phyloP scores from a whole-genome alignment of 1,139 yeast genomes.

The Taphrina wiesneri region DNA sequence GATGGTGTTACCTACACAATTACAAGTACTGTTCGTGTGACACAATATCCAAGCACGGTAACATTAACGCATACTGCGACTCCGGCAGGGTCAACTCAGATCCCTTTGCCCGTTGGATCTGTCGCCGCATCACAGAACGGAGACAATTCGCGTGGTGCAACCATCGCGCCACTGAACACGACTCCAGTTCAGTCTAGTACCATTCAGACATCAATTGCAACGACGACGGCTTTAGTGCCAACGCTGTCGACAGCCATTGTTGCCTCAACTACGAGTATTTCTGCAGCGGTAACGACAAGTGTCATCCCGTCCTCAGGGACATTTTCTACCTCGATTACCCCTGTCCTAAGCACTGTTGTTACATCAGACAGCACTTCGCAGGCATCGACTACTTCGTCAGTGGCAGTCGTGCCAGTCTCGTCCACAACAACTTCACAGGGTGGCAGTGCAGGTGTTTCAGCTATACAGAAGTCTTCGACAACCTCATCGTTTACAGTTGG shows the following conservation, averaged over 20 bases:
- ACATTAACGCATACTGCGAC: not conserved
- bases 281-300: not conserved
- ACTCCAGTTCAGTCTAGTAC: not conserved
- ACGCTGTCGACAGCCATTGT: not conserved
- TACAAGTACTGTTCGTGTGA: conserved; percentile 9
- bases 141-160: too few relatives aligned
- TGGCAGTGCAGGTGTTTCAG: not conserved
- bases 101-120: too few relatives aligned
- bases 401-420: not conserved
- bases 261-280: not conserved
- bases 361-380: not conserved
- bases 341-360: not conserved
- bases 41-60: not conserved
- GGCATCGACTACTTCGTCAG: not conserved
- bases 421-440: not conserved
- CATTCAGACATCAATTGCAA: not conserved
- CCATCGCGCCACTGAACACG: not conserved
- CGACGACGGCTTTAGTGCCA: too few relatives aligned
- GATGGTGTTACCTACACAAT: not conserved
- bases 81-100: too few relatives aligned
- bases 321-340: too few relatives aligned
- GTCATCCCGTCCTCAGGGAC: not conserved
- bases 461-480: not conserved
- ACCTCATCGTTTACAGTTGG: not conserved
- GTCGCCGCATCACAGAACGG: too few relatives aligned